Percentiles rank a stretch among this genome's conserved stretches.
These are phyloP conservation scores for Aspergillus intermedius DNA, from an alignment of 2,329 filamentous ascomycete genomes.

Conservation along the genomic window DNA sequence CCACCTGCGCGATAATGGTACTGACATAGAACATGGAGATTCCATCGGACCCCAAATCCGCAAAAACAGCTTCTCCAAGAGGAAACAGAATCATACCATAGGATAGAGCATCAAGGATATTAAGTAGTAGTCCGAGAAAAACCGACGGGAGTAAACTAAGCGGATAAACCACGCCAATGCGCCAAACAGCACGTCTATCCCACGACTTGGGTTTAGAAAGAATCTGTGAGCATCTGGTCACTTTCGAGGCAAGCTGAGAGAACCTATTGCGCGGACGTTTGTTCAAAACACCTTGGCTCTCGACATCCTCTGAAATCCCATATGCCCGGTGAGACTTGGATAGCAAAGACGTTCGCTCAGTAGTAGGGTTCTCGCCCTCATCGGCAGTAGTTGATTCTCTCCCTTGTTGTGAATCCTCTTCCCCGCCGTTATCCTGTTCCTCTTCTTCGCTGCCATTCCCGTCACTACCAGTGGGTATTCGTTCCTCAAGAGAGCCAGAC, in stretches of 20 bases:
- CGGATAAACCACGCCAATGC: constrained; percentile 59
- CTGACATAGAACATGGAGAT: constrained; percentile 99
- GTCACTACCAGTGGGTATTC: not conserved
- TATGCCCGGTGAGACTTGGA: constrained; percentile 25
- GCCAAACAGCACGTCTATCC: constrained; percentile 61
- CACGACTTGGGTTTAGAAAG: constrained; percentile 62
- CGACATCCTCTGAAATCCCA: constrained; percentile 25
- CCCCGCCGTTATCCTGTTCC: constrained; percentile 8
- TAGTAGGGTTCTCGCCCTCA: constrained; percentile 21
- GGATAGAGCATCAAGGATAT: constrained; percentile 88
- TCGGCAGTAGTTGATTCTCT: constrained; percentile 13
- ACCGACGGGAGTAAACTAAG: constrained; percentile 74
- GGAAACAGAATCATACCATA: constrained; percentile 98
- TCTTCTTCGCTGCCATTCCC: not conserved
- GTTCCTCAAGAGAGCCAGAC: constrained; percentile 17
- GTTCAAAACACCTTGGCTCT: constrained; percentile 17
- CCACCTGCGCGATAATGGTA: constrained; percentile 87
- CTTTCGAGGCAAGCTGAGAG: constrained; percentile 12
- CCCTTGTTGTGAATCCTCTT: not conserved
- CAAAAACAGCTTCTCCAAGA: constrained; percentile 77
- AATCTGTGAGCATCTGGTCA: constrained; percentile 21
- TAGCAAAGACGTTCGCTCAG: constrained; percentile 33
- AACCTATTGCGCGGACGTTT: constrained; percentile 10
- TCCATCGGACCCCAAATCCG: constrained; percentile 78
- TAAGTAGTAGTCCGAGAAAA: constrained; percentile 78